Evolutionary conservation across 345 rosid genomes (phyloP).

Genomic region (Linum lewisii): DNA sequence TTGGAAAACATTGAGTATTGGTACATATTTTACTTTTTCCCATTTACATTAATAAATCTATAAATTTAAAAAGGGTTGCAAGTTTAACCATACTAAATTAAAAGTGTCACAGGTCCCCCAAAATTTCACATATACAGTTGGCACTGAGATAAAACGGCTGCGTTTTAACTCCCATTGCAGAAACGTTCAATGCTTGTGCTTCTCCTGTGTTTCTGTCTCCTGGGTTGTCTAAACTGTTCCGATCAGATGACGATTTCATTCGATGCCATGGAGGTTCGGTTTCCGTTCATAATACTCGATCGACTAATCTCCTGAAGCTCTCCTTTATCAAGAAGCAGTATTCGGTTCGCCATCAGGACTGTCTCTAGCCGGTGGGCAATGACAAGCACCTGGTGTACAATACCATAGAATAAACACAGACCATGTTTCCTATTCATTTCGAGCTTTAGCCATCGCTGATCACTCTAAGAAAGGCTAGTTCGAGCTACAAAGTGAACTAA

Average conservation of each 20-base stretch:
- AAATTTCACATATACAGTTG: too few relatives aligned
- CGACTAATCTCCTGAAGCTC: conserved; percentile 54
- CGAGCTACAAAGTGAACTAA: background rate
- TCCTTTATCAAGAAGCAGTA: conserved; percentile 57
- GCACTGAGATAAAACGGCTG: too few relatives aligned
- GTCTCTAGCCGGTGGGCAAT: conserved; percentile 94
- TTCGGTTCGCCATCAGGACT: conserved; percentile 64
- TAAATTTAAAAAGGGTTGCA: too few relatives aligned
- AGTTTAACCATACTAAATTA: too few relatives aligned
- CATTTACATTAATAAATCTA: too few relatives aligned
- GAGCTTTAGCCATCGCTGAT: too few relatives aligned
- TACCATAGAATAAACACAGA: background rate
- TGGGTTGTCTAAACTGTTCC: too few relatives aligned
- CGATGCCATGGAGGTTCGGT: conserved; percentile 24
- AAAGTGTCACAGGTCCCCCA: too few relatives aligned
- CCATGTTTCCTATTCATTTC: background rate
- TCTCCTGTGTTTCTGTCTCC: background rate
- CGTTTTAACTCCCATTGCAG: too few relatives aligned
- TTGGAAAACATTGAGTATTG: too few relatives aligned
- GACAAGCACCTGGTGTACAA: conserved; percentile 51
- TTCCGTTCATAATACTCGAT: conserved; percentile 33
- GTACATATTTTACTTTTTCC: too few relatives aligned
- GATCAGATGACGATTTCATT: conserved; percentile 47
- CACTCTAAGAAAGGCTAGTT: background rate
- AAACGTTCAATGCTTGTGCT: background rate